Evolutionary conservation across 495 filamentous ascomycete species (phyloP).

Genomic region (Talaromyces thailandensis): DNA sequence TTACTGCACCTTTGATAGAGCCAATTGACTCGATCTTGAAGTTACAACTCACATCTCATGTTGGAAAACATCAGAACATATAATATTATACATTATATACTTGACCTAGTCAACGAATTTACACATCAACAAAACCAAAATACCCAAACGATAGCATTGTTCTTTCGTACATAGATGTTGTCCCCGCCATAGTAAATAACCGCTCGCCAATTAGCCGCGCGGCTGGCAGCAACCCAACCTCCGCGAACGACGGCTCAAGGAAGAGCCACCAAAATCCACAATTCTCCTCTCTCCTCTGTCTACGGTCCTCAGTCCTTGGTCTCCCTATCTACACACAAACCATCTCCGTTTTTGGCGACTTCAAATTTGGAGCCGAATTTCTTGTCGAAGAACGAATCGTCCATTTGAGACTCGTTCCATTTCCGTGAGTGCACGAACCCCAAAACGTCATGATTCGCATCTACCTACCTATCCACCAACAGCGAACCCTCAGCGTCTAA

Average conservation of each 20-base stretch:
- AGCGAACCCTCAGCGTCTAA: neutral
- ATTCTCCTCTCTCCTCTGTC: neutral
- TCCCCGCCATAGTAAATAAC: neutral
- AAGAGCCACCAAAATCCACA: neutral
- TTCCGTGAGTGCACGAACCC: neutral
- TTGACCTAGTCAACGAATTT: no score
- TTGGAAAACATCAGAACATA: neutral
- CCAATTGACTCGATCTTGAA: neutral
- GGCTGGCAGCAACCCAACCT: neutral
- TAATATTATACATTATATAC: neutral
- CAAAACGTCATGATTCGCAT: neutral
- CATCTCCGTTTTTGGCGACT: neutral
- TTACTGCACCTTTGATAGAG: neutral
- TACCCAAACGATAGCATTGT: neutral
- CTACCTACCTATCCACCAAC: neutral
- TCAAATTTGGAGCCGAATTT: neutral
- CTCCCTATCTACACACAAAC: neutral
- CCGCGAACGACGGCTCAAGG: neutral
- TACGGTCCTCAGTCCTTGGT: neutral
- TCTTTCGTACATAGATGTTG: neutral
- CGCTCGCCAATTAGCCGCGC: neutral
- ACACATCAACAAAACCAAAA: neutral
- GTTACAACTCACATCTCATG: neutral
- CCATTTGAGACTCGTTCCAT: neutral
- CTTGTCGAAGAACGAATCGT: neutral